Conservation (phyloP, 148 eudicot genomes). For the Diospyros lotus region DNA sequence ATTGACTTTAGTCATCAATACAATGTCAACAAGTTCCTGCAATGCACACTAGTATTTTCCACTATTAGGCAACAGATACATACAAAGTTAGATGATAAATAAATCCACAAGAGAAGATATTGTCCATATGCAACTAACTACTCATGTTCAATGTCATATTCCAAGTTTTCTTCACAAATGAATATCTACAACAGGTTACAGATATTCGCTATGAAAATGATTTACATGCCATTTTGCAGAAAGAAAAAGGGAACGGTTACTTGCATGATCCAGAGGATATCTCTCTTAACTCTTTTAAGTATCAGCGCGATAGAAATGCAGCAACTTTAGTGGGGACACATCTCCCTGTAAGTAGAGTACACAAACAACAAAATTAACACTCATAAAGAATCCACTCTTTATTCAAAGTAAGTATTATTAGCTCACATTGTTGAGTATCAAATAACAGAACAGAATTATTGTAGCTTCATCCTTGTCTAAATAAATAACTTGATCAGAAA, state of each 20-base stretch:
- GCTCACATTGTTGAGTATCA: too few species aligned
- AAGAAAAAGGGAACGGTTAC: not conserved
- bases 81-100: not conserved
- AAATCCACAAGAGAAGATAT: not conserved
- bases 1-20: not conserved
- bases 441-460: not conserved
- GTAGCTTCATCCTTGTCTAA: not conserved
- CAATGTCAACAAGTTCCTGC: not conserved
- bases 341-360: constrained; percentile 35
- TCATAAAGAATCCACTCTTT: not conserved
- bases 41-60: not conserved
- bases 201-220: not conserved
- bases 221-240: not conserved
- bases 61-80: not conserved
- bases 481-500: not conserved
- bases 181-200: not conserved
- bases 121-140: constrained; percentile 2
- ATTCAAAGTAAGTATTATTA: not conserved
- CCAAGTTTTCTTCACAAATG: not conserved
- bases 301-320: constrained; percentile 62
- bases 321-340: constrained; percentile 45
- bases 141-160: not conserved
- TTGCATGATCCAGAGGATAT: constrained; percentile 7
- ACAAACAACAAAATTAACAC: not conserved
- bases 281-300: constrained; percentile 23